Evolutionary conservation across 2,329 filamentous ascomycete species (phyloP), one percentile per base, ranked within the genome.

Genomic region (Botrytis medusae): DNA sequence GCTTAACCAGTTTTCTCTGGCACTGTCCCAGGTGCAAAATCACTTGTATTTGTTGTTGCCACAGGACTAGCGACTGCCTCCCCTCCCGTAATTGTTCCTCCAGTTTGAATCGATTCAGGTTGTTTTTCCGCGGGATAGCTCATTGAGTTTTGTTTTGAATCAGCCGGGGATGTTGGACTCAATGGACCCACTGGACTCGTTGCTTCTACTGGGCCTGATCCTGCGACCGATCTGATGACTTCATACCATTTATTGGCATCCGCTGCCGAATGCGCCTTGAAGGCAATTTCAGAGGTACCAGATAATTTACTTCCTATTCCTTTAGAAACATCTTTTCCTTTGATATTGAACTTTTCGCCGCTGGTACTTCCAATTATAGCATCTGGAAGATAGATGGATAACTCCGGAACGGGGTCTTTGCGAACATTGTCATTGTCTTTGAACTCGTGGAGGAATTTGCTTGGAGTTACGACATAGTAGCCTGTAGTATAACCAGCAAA

Each of bases 361-460:
- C 87, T 90, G 20, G 88, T 88, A 0, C 84, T 80, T 73, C 94
- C 93, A 73, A 98, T 88, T 63, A 91, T 83, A 78, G 95, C 97
- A 78, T 99, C 96, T 18, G 96, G 95, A 1, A 99, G 90, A 83
- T 95, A 98, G 77, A 99, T 89, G 22, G 93, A 96, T 59, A 96
- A 86, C 81, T 99, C 95, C 0, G 96, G 95, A 73, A 88, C 87
- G 16, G 94, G 93, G 75, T 97, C 93, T 79, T 89, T 84, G 65
- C 87, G 86, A 69, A 87, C 77, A 79, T 90, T 88, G 79, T 98
- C 95, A 81, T 93, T 92, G 80, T 97, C 94, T 84, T 97, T 97
- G 87, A 97, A 99, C 83, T 98, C 95, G 84, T 99, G 96, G 74
- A 99, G 84, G 84, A 92, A 99, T 80, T 93, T 94, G 73, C 93